Conservation (phyloP, 768 basidiomycete species). For the Collybia mongolica region DNA sequence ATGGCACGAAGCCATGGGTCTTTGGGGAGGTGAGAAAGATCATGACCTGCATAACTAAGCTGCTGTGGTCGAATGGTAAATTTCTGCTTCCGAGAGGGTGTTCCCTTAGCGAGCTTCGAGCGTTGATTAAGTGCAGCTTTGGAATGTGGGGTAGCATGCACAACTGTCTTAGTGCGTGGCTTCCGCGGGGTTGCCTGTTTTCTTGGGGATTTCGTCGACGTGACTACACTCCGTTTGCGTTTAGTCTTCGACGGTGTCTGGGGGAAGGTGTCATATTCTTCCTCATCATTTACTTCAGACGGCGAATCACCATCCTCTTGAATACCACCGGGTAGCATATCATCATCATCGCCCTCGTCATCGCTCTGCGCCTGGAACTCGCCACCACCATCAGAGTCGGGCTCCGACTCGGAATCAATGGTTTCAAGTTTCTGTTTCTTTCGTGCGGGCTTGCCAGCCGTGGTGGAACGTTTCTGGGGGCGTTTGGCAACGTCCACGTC, state of each 20-base stretch:
- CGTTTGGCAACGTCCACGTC: conserved; percentile 32
- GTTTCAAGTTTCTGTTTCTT: conserved; percentile 18
- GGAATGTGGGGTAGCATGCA: conserved; percentile 73
- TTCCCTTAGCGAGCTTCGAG: conserved; percentile 13
- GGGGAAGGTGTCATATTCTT: conserved; percentile 35
- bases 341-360: conserved; percentile 17
- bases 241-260: conserved; percentile 55
- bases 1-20: conserved; percentile 88
- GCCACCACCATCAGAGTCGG: conserved; percentile 21
- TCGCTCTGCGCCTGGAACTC: conserved; percentile 18
- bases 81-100: conserved; percentile 19
- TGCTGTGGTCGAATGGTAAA: conserved; percentile 26
- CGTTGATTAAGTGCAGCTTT: conserved; percentile 63
- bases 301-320: conserved; percentile 22
- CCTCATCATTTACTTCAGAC: conserved; percentile 27
- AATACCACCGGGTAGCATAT: conserved; percentile 15
- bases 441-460: conserved; percentile 7
- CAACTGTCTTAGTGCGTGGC: conserved; percentile 36
- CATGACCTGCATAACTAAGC: conserved; percentile 28
- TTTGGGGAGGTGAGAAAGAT: conserved; percentile 53
- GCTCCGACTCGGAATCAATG: conserved; percentile 24
- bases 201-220: conserved; percentile 17
- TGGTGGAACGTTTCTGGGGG: conserved; percentile 9
- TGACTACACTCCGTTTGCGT: conserved; percentile 36
- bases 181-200: conserved; percentile 28